A percentile compares a stretch with the other conserved stretches of the same genome.
Conservation (phyloP, 1,284 basidiomycete genomes). For the Rhodotorula sp. region DNA sequence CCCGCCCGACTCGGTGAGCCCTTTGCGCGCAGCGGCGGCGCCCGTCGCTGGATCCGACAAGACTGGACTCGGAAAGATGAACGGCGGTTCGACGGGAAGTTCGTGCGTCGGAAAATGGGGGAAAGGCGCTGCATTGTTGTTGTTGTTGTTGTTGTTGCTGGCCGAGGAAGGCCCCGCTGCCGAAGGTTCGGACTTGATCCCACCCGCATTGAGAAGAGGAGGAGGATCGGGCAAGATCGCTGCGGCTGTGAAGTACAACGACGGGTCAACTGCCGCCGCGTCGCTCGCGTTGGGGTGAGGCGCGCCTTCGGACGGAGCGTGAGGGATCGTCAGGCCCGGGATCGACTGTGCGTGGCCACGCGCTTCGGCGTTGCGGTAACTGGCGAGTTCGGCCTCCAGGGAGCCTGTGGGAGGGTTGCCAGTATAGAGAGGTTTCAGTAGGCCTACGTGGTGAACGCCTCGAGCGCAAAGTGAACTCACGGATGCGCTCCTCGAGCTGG, state of each 20-base stretch:
- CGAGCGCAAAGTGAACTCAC: slow-evolving; percentile 5
- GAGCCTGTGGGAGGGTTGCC: too few relatives aligned
- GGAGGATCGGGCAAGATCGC: neutral
- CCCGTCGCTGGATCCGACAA: neutral
- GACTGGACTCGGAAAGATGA: neutral
- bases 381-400: slow-evolving; percentile 28
- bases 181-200: neutral
- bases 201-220: neutral
- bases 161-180: neutral
- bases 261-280: too few relatives aligned
- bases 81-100: slow-evolving; percentile 15
- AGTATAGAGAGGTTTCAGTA: neutral
- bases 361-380: slow-evolving; percentile 9
- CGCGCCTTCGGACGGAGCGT: too few relatives aligned
- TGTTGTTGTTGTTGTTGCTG: neutral
- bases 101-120: neutral
- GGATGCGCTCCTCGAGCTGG: slow-evolving; percentile 27
- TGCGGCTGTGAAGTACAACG: too few relatives aligned
- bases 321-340: too few relatives aligned
- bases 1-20: neutral
- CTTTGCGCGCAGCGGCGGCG: neutral
- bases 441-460: neutral
- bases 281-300: too few relatives aligned
- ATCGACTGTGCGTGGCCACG: neutral
- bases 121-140: neutral